A percentile compares a stretch with the other conserved stretches of the same genome.
Evolutionary conservation across 73 alveolate species (phyloP).

Genomic region (Paramecium bursaria): DNA sequence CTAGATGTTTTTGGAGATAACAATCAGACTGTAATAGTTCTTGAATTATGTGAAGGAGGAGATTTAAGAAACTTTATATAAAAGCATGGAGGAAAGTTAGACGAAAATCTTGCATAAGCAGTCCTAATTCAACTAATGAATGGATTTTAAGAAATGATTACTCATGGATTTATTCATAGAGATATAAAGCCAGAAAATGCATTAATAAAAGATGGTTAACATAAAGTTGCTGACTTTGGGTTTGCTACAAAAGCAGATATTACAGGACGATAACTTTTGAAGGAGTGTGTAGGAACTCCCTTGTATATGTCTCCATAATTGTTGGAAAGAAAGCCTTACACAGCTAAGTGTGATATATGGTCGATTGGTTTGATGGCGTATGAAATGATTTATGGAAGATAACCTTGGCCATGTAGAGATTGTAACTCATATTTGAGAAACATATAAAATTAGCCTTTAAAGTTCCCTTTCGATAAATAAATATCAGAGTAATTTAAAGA

Average conservation of each 20-base stretch:
- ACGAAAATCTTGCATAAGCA: slow-evolving; percentile 45
- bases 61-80: slow-evolving; percentile 44
- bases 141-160: slow-evolving; percentile 49
- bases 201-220: slow-evolving; percentile 45
- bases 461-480: slow-evolving; percentile 15
- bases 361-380: slow-evolving; percentile 59
- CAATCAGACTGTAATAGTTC: slow-evolving; percentile 17
- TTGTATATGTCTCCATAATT: slow-evolving; percentile 64
- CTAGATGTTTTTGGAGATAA: slow-evolving; percentile 24
- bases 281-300: slow-evolving; percentile 62
- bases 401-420: slow-evolving; percentile 67
- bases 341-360: slow-evolving; percentile 68
- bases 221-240: slow-evolving; percentile 65
- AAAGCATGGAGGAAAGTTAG: slow-evolving; percentile 45
- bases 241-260: slow-evolving; percentile 60
- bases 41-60: slow-evolving; percentile 55
- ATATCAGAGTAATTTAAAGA: slow-evolving; percentile 51
- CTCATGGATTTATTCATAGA: slow-evolving; percentile 55
- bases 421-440: background rate
- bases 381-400: slow-evolving; percentile 69
- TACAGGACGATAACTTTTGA: slow-evolving; percentile 43
- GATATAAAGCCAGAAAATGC: slow-evolving; percentile 67
- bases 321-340: slow-evolving; percentile 10
- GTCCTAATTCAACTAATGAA: slow-evolving; percentile 32
- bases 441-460: slow-evolving; percentile 13